Base-by-base conservation (phyloP, 345 rosid genomes). In the Camelina hispida region DNA sequence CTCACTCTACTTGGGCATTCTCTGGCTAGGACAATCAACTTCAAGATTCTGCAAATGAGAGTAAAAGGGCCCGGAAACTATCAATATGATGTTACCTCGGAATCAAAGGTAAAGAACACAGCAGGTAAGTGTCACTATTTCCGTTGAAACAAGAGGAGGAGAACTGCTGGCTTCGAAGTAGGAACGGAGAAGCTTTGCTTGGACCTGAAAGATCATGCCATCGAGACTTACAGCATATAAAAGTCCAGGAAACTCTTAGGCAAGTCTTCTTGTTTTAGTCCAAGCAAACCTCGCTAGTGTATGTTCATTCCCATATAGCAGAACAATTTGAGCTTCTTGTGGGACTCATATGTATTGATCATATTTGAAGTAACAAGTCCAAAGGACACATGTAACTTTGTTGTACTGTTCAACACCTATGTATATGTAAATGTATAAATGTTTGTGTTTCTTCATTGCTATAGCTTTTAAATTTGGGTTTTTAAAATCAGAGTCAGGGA, bases 191-290 rank as follows among this genome's bases (percentile, higher is more conserved):
- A 66, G 78, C 43, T 16, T 74, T 14, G 13, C 40, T 23, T 48
- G 44, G 46, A 63, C 28, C 75, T 63, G 76, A 70, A 28, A 37
- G 66, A 18, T 30, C 18, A 65, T 55, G 35, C n/a, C 4, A 42
- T 10, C 63, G 55, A 42, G 16, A 20, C 30, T 53, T 28, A 28
- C 9, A 30, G 28, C 62, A 18, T 20, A 57, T 20, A 57, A 37
- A 58, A 17, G n/a, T 17, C 43, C 13, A 57, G 46, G 47, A 61
- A 34, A 20, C 53, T 22, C 46, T 64, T 77, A 71, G 76, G 72
- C 76, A 71, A 77, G 76, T 77, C 68, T 57, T 71, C 54, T 64
- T 64, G 76, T 71, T 57, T 48, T 50, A 48, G 9, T 61, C 47
- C 35, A 60, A 71, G 59, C n/a, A 77, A 18, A 66, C 44, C 46